Percentiles rank a stretch among this genome's conserved stretches.
These are phyloP conservation scores for Cordia subcordata DNA, from an alignment of 257 asterid genomes.

Conservation along the genomic window DNA sequence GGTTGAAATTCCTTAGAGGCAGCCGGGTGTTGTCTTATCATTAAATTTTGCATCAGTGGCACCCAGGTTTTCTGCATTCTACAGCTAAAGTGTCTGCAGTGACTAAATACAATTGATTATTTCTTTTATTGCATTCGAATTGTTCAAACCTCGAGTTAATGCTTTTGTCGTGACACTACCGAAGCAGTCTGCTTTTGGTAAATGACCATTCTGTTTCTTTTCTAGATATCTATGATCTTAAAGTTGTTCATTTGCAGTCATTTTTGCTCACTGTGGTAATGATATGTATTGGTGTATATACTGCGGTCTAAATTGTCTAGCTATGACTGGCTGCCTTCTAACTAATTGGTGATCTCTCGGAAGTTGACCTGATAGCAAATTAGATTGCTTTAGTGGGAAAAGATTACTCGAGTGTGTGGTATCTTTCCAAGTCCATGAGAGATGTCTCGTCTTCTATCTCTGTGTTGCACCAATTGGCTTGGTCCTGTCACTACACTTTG, in stretches of 20 bases:
- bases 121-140: not conserved
- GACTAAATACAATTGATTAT: not conserved
- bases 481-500: too few relatives aligned
- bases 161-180: not conserved
- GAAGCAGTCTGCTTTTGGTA: too few relatives aligned
- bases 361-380: too few relatives aligned
- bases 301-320: too few relatives aligned
- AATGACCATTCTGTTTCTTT: not conserved
- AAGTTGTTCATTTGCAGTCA: not conserved
- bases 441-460: not conserved
- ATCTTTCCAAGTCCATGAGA: too few relatives aligned
- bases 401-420: too few relatives aligned
- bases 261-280: too few relatives aligned
- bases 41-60: not conserved
- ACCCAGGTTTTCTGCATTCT: not conserved
- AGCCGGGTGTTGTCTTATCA: not conserved
- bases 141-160: not conserved
- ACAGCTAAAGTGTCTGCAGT: not conserved
- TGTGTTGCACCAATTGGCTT: not conserved
- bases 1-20: not conserved
- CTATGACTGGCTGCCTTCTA: too few relatives aligned
- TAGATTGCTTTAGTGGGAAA: too few relatives aligned
- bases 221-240: not conserved
- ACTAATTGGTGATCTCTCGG: too few relatives aligned
- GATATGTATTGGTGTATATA: too few relatives aligned